phyloP scores from a whole-genome alignment of 371 early-diverging fungal genomes.

The Massospora cicadina region DNA sequence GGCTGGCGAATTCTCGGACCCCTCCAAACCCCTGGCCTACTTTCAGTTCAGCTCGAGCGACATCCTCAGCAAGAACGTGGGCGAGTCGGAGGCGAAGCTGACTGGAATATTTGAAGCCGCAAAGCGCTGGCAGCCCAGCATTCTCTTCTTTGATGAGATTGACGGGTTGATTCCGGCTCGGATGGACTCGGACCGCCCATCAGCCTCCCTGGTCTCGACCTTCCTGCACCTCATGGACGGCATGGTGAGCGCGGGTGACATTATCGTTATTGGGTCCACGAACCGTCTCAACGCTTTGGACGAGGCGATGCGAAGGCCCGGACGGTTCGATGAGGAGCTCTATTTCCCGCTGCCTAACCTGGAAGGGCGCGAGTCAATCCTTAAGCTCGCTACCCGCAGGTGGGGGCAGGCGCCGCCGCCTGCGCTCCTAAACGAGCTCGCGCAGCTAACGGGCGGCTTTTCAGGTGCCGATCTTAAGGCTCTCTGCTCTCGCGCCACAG shows the following conservation, averaged over 20 bases:
- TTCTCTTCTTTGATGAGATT: constrained; percentile 51
- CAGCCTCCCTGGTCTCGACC: constrained; percentile 48
- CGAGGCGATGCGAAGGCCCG: constrained; percentile 44
- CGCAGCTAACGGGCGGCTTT: constrained; percentile 23
- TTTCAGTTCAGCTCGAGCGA: constrained; percentile 64
- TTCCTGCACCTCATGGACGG: constrained; percentile 55
- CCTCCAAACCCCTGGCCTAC: constrained; percentile 30
- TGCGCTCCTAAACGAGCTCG: constrained; percentile 19
- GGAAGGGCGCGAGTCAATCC: constrained; percentile 22
- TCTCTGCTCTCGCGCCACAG: neutral
- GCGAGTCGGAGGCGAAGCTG: constrained; percentile 55
- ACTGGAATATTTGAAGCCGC: constrained; percentile 47
- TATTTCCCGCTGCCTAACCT: constrained; percentile 33
- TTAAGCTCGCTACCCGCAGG: constrained; percentile 20
- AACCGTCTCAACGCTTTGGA: constrained; percentile 37
- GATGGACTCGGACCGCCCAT: constrained; percentile 37
- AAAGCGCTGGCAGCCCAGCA: constrained; percentile 29
- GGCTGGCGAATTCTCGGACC: constrained; percentile 36
- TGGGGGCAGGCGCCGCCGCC: constrained; percentile 21
- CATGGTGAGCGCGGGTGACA: constrained; percentile 47
- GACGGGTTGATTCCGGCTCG: constrained; percentile 24
- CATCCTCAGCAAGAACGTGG: constrained; percentile 62
- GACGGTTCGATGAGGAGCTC: constrained; percentile 48
- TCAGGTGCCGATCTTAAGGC: constrained; percentile 35
- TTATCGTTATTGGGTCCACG: constrained; percentile 48